Evolutionary conservation across 1,284 basidiomycete genomes (phyloP).

Genomic region (Pseudozyma sp.): DNA sequence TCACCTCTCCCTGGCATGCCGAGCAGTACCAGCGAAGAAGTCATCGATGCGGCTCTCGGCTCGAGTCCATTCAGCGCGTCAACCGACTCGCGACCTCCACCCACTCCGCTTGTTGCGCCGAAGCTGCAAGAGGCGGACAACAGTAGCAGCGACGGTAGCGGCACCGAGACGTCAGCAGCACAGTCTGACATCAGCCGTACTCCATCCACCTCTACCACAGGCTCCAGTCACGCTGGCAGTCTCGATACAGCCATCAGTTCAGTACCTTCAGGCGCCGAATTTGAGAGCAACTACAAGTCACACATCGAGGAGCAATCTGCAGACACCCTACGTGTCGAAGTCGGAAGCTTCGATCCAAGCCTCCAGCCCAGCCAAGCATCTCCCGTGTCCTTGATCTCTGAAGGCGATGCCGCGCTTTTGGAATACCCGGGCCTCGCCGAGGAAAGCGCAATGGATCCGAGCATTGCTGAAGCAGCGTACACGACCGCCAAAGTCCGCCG

Average conservation of each 20-base stretch:
- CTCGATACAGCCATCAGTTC: conserved; percentile 55
- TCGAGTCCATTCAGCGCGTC: neutral
- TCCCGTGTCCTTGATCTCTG: conserved; percentile 36
- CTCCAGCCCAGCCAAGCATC: conserved; percentile 26
- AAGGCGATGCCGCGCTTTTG: conserved; percentile 20
- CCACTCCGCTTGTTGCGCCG: conserved; percentile 10
- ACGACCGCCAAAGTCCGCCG: conserved; percentile 44
- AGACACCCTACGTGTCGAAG: conserved; percentile 34
- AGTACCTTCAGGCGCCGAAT: conserved; percentile 31
- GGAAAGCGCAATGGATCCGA: conserved; percentile 12
- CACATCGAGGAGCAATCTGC: conserved; percentile 36
- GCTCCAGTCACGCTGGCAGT: conserved; percentile 49
- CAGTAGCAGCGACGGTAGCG: conserved; percentile 22
- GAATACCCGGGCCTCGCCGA: conserved; percentile 14
- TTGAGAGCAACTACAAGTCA: conserved; percentile 35
- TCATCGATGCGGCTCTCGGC: conserved; percentile 20
- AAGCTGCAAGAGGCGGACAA: conserved; percentile 25
- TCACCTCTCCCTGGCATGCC: conserved; percentile 4
- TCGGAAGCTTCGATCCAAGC: conserved; percentile 17
- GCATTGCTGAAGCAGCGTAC: conserved; percentile 24
- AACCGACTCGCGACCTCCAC: neutral
- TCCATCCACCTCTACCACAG: conserved; percentile 61
- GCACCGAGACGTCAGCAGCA: conserved; percentile 21
- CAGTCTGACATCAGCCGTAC: conserved; percentile 65
- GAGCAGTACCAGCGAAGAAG: conserved; percentile 22